These are phyloP conservation scores for Paecilomyces sp. DNA, from an alignment of 2,329 filamentous ascomycete species.

Conservation along the genomic window DNA sequence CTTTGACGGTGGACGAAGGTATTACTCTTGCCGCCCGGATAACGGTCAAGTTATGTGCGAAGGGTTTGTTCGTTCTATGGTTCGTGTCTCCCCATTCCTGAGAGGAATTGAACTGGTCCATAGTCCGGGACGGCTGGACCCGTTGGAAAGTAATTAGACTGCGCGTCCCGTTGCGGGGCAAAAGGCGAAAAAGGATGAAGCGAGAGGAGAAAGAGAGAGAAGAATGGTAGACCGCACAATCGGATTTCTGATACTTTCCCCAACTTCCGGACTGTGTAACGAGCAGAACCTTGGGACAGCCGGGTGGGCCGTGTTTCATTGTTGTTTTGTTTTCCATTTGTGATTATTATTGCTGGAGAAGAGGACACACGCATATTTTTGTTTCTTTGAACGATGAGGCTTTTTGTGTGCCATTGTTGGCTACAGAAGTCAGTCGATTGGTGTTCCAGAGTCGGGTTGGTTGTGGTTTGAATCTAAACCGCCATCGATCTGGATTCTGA, in stretches of 20 bases:
- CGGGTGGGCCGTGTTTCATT: background rate
- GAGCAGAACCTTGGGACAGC: background rate
- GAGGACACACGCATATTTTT: background rate
- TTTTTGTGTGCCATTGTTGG: background rate
- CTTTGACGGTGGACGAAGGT: too few species aligned
- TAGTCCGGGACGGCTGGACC: background rate
- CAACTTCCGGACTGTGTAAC: background rate
- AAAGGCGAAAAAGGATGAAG: background rate
- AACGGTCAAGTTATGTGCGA: too few species aligned
- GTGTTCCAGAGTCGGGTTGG: background rate
- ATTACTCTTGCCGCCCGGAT: too few species aligned
- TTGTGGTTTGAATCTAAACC: background rate
- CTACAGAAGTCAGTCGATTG: background rate
- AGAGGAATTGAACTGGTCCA: too few species aligned
- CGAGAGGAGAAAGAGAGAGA: too few species aligned
- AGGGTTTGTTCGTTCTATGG: too few species aligned
- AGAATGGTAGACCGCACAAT: background rate
- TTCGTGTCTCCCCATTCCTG: too few species aligned
- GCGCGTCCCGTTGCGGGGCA: background rate
- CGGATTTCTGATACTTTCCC: background rate
- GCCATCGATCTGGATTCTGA: background rate
- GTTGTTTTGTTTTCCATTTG: background rate
- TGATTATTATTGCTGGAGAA: too few species aligned
- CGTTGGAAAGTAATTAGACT: background rate
- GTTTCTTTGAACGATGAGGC: background rate